These are phyloP conservation scores for Boletellus deceptivus DNA, from an alignment of 1,284 basidiomycete species.

Conservation along the genomic window DNA sequence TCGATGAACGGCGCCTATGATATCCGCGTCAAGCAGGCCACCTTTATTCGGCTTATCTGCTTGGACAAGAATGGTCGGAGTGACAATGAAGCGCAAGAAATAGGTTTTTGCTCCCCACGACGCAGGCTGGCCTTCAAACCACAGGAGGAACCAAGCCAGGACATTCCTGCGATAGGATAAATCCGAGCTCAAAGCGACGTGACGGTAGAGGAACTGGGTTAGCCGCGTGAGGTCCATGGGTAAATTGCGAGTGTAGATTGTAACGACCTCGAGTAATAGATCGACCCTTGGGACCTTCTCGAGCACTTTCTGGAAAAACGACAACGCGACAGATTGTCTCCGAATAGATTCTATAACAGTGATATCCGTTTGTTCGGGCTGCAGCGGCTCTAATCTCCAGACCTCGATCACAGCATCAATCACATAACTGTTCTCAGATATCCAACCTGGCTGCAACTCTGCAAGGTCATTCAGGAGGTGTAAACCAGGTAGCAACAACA, in stretches of 20 bases:
- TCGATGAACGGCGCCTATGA: constrained; percentile 68
- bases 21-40: constrained; percentile 68
- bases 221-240: constrained; percentile 81
- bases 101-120: constrained; percentile 82
- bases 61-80: constrained; percentile 84
- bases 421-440: constrained; percentile 62
- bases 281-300: constrained; percentile 76
- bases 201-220: constrained; percentile 87
- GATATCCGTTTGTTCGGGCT: constrained; percentile 46
- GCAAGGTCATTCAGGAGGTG: constrained; percentile 79
- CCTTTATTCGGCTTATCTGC: constrained; percentile 56
- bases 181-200: constrained; percentile 71
- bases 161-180: constrained; percentile 77
- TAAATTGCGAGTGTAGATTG: constrained; percentile 78
- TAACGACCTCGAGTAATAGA: constrained; percentile 85
- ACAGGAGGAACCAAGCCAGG: constrained; percentile 80
- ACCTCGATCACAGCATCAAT: constrained; percentile 69
- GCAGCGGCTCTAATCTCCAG: constrained; percentile 62
- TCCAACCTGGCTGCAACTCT: constrained; percentile 68
- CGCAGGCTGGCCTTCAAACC: constrained; percentile 72
- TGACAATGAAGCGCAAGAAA: constrained; percentile 85
- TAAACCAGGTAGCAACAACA: constrained; percentile 65
- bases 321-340: constrained; percentile 68
- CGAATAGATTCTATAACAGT: constrained; percentile 55
- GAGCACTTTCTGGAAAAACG: constrained; percentile 75